phyloP scores from a whole-genome alignment of 2,329 filamentous ascomycete species.

The Xylariaceae sp. region DNA sequence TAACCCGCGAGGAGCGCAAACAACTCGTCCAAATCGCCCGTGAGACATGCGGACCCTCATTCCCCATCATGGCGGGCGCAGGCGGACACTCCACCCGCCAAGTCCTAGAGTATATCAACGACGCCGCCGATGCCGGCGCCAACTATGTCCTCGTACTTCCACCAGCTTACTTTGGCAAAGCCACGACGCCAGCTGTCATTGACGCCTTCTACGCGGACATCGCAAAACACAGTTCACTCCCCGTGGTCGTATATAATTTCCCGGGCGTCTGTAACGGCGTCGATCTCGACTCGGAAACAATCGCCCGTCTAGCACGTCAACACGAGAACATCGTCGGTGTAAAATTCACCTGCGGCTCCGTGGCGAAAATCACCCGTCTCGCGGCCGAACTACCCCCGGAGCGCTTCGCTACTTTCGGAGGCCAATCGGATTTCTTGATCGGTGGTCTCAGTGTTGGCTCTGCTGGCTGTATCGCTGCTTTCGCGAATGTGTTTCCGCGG shows the following conservation, averaged over 20 bases:
- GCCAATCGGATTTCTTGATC: constrained; percentile 67
- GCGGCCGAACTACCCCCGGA: constrained; percentile 46
- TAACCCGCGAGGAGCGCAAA: constrained; percentile 52
- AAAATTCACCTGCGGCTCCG: constrained; percentile 59
- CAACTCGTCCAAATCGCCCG: constrained; percentile 53
- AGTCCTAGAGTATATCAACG: constrained; percentile 52
- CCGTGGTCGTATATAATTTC: constrained; percentile 63
- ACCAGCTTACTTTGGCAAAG: constrained; percentile 60
- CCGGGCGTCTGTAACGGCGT: constrained; percentile 63
- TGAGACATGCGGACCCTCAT: constrained; percentile 45
- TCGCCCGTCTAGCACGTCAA: constrained; percentile 45
- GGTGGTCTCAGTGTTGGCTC: constrained; percentile 54
- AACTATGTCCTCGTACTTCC: constrained; percentile 58
- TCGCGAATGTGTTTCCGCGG: constrained; percentile 57
- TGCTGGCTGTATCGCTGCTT: constrained; percentile 56
- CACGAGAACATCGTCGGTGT: constrained; percentile 55
- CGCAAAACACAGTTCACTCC: constrained; percentile 46
- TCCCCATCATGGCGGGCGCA: constrained; percentile 58
- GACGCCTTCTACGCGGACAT: constrained; percentile 55
- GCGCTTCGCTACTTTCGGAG: constrained; percentile 63
- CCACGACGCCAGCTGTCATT: constrained; percentile 51
- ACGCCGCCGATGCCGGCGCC: constrained; percentile 55
- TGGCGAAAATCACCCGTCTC: constrained; percentile 55
- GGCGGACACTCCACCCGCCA: constrained; percentile 60
- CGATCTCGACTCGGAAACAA: constrained; percentile 60